Conservation (phyloP, 2,329 filamentous ascomycete genomes). For the Xylariaceae sp. region DNA sequence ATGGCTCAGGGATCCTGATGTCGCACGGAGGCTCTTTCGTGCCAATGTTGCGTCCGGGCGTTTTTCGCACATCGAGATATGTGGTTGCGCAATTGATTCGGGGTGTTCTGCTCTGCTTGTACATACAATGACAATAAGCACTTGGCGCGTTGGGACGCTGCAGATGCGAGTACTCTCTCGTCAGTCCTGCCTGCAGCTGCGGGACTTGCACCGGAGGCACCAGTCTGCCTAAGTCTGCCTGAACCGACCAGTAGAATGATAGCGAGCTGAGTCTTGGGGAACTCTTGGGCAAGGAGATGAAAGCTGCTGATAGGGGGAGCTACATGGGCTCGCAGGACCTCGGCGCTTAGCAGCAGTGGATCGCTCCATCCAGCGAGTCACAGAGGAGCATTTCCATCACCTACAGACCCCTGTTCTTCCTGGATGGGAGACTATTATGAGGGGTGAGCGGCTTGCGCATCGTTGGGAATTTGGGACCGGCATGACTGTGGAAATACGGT, state of each 20-base stretch:
- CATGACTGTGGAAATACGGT: too few relatives aligned
- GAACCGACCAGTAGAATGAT: conserved; percentile 27
- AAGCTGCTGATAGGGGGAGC: conserved; percentile 31
- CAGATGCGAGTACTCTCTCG: conserved; percentile 16
- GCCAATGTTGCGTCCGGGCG: background rate
- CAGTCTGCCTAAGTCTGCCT: conserved; percentile 24
- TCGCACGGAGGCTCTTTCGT: conserved; percentile 32
- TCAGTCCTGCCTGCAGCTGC: conserved; percentile 37
- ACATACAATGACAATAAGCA: conserved; percentile 6
- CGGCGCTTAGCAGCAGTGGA: conserved; percentile 54
- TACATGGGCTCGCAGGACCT: conserved; percentile 50
- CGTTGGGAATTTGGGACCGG: background rate
- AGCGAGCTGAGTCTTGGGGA: conserved; percentile 19
- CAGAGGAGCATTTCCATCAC: conserved; percentile 24
- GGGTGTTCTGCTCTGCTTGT: background rate
- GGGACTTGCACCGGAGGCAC: conserved; percentile 33
- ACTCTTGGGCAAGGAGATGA: conserved; percentile 13
- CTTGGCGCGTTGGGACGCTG: conserved; percentile 17
- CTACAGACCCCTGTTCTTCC: conserved; percentile 6
- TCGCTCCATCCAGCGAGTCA: conserved; percentile 43
- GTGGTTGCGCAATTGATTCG: conserved; percentile 18
- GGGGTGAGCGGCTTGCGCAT: conserved; percentile 15
- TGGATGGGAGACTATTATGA: background rate
- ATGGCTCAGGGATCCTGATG: conserved; percentile 15
- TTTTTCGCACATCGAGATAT: background rate